A percentile compares a stretch with the other conserved stretches of the same genome.
phyloP scores from a whole-genome alignment of 2,329 filamentous ascomycete genomes.

The Trichophyton verrucosum region DNA sequence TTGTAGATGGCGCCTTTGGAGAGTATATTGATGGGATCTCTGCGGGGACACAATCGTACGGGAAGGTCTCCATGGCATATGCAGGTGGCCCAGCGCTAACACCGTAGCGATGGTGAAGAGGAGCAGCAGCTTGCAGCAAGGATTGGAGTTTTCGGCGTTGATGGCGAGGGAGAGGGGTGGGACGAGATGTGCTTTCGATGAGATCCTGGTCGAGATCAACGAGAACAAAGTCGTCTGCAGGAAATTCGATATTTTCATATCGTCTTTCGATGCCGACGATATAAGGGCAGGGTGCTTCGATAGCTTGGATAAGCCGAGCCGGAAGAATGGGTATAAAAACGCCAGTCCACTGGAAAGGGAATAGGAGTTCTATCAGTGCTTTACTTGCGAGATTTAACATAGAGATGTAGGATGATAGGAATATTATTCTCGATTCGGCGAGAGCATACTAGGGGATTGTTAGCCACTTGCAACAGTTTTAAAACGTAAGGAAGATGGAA shows the following conservation, averaged over 20 bases:
- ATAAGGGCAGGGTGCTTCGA: slow-evolving; percentile 92
- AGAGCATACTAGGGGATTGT: slow-evolving; percentile 53
- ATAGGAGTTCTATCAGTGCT: slow-evolving; percentile 73
- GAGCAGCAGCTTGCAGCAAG: slow-evolving; percentile 76
- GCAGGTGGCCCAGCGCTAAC: slow-evolving; percentile 79
- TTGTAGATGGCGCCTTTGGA: slow-evolving; percentile 54
- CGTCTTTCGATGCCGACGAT: slow-evolving; percentile 91
- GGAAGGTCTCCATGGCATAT: slow-evolving; percentile 86
- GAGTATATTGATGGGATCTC: slow-evolving; percentile 75
- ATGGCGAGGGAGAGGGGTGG: slow-evolving; percentile 71
- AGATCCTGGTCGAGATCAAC: slow-evolving; percentile 87
- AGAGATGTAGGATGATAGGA: slow-evolving; percentile 85
- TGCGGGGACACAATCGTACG: slow-evolving; percentile 76
- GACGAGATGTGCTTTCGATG: slow-evolving; percentile 70
- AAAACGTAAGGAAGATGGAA: neutral
- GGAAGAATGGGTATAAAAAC: slow-evolving; percentile 90
- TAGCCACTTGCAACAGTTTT: neutral
- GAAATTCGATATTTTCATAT: slow-evolving; percentile 54
- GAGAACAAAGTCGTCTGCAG: slow-evolving; percentile 89
- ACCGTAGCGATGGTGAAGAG: slow-evolving; percentile 79
- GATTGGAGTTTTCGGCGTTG: slow-evolving; percentile 81
- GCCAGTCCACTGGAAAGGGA: slow-evolving; percentile 84
- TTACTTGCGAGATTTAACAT: slow-evolving; percentile 92
- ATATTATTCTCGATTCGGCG: slow-evolving; percentile 86
- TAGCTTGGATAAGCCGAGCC: slow-evolving; percentile 71